phyloP scores from a whole-genome alignment of 257 asterid species.

The Vinca minor region DNA sequence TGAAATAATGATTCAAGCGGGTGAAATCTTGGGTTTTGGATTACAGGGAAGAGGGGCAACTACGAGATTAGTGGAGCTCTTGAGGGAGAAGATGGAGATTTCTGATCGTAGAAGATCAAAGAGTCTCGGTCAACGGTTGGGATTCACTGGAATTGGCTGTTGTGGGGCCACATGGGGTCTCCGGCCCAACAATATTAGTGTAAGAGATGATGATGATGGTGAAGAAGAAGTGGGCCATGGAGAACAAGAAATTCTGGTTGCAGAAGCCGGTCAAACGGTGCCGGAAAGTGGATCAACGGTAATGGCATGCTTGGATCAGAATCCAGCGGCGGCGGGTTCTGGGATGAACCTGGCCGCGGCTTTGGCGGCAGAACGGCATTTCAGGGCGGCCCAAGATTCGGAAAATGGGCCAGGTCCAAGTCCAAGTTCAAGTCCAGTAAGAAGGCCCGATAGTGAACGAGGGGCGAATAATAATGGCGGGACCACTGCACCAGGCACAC shows the following conservation, averaged over 20 bases:
- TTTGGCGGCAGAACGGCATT: constrained; percentile 67
- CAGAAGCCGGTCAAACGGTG: constrained; percentile 1
- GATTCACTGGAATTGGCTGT: constrained; percentile 52
- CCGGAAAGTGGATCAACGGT: constrained; percentile 21
- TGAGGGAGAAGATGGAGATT: constrained; percentile 56
- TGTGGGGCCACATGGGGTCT: constrained; percentile 59
- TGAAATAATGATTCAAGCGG: constrained; percentile 31
- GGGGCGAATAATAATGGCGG: neutral
- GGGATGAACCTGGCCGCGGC: constrained; percentile 88
- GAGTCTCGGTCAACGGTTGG: constrained; percentile 55
- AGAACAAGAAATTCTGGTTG: constrained; percentile 17
- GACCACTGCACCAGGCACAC: constrained; percentile 26
- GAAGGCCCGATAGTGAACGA: constrained; percentile 4
- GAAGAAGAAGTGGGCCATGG: constrained; percentile 17
- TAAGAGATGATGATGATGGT: constrained; percentile 27
- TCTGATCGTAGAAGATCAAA: constrained; percentile 46
- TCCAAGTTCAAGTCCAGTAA: constrained; percentile 20
- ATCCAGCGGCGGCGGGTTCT: constrained; percentile 22
- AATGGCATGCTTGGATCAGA: constrained; percentile 30
- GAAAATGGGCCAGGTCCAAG: constrained; percentile 9
- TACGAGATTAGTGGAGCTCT: constrained; percentile 34
- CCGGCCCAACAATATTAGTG: constrained; percentile 37
- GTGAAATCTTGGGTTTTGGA: constrained; percentile 44
- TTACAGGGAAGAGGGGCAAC: constrained; percentile 53
- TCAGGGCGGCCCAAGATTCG: constrained; percentile 48